Base-by-base conservation (phyloP, 345 rosid genomes). In the Diplotaxis tenuifolia region DNA sequence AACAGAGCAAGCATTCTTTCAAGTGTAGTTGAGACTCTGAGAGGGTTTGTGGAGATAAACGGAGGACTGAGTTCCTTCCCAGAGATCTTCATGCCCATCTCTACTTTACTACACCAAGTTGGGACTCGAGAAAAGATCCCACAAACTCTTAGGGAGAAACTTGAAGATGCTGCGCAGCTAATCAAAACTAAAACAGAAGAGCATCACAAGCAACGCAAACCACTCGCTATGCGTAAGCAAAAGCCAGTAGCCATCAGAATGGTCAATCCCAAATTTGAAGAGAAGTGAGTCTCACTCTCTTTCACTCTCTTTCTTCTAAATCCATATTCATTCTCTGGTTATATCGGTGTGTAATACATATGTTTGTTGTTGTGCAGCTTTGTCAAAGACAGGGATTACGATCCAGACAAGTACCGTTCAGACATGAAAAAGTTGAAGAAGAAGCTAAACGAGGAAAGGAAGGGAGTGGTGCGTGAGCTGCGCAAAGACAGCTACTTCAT, bases 301-400 rank as follows among this genome's bases (percentile, higher is more conserved):
- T 52, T 65, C 34, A n/a, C n/a, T 42, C 56, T 40, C 1, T 42
- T 58, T 19, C 55, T 31, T 49, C 27, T 52, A n/a, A n/a, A n/a
- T n/a, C n/a, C 27, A 32, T 15, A n/a, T 61, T n/a, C 61, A 12
- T 7, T 21, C 18, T 5, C 61, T 58, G 42, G 60, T 23, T 36
- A 6, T 40, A 66, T 67, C 29, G 67, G 9, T 55, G 62, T n/a
- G n/a, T n/a, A 58, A 45, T 57, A 67, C 49, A 67, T 54, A 68
- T 75, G 5, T 75, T 67, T 69, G 38, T 67, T 69, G 38, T 82
- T 60, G 31, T 85, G 88, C 91, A 95, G 98, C 86, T 95, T 80
- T 80, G 89, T 77, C 10, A 87, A 83, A 84, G 94, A 91, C 34
- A 88, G 92, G 79, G 98, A 95, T 82, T 92, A 92, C 16, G 99